Conservation (phyloP, 495 filamentous ascomycete genomes). For the Daldinia concentrica region DNA sequence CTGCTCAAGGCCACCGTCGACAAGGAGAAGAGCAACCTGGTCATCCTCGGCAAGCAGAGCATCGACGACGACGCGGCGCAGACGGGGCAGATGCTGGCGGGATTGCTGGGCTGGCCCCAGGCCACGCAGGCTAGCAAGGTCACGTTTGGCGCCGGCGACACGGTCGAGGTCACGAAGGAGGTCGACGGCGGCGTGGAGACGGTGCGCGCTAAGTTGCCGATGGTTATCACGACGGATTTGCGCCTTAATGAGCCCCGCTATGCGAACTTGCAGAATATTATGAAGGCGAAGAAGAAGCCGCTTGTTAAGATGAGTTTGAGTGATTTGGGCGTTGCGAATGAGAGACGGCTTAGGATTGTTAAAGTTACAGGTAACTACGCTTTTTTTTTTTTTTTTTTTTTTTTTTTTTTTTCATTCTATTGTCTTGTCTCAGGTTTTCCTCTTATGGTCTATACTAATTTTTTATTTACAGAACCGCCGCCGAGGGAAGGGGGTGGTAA, state of each 20-base stretch:
- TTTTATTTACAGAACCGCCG: conserved; percentile 73
- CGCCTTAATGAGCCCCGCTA: conserved; percentile 95
- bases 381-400: no score
- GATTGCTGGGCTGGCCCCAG: conserved; percentile 89
- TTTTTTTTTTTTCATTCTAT: conserved; percentile 22
- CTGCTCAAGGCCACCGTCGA: conserved; percentile 79
- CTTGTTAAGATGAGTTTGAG: conserved; percentile 86
- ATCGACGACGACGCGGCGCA: conserved; percentile 96
- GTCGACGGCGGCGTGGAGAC: conserved; percentile 97
- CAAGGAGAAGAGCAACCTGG: conserved; percentile 85
- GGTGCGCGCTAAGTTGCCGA: conserved; percentile 79
- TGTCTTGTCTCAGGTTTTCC: not conserved
- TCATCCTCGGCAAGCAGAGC: conserved; percentile 94
- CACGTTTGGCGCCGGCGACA: conserved; percentile 68
- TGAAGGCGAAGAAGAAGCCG: conserved; percentile 99
- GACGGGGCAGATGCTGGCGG: conserved; percentile 98
- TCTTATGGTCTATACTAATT: conserved; percentile 9
- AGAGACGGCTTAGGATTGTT: conserved; percentile 82
- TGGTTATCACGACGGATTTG: conserved; percentile 95
- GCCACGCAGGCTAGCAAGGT: conserved; percentile 92
- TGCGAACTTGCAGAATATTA: conserved; percentile 95
- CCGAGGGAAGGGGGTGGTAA: conserved; percentile 91
- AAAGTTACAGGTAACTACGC: conserved; percentile 87
- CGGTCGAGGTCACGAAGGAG: conserved; percentile 81
- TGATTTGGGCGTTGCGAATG: conserved; percentile 80